A percentile compares a stretch with the other conserved stretches of the same genome.
Evolutionary conservation across 345 rosid species (phyloP).

Genomic region (Murraya koenigii): DNA sequence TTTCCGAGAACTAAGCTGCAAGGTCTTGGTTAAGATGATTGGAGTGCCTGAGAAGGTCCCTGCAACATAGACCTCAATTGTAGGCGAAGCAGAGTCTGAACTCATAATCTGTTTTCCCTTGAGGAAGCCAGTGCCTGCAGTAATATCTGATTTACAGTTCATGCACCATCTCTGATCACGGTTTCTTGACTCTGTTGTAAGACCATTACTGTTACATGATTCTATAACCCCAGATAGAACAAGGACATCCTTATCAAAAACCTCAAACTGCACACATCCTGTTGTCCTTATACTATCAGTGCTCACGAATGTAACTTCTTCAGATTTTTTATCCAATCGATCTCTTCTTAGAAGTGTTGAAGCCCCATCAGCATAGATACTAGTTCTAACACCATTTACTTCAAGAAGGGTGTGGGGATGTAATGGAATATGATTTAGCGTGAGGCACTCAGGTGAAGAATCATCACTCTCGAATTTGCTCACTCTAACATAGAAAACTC

Average conservation of each 20-base stretch:
- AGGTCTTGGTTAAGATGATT: conserved; percentile 70
- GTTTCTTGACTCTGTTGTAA: conserved; percentile 38
- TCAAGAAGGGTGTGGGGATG: conserved; percentile 68
- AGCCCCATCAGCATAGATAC: conserved; percentile 54
- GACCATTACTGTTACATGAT: conserved; percentile 44
- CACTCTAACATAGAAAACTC: conserved; percentile 83
- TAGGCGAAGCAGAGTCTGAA: conserved; percentile 46
- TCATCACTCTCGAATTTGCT: conserved; percentile 61
- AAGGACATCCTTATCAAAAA: conserved; percentile 52
- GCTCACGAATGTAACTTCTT: conserved; percentile 76
- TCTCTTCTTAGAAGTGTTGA: conserved; percentile 73
- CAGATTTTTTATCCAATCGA: conserved; percentile 69
- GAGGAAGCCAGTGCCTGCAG: conserved; percentile 46
- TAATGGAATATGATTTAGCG: conserved; percentile 67
- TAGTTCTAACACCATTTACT: conserved; percentile 65
- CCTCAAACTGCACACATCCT: conserved; percentile 76
- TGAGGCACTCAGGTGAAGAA: conserved; percentile 61
- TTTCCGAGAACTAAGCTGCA: conserved; percentile 60
- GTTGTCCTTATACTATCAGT: conserved; percentile 74
- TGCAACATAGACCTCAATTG: conserved; percentile 80
- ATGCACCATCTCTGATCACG: conserved; percentile 54
- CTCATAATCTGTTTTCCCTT: conserved; percentile 48
- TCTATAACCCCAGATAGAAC: conserved; percentile 69
- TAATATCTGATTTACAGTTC: conserved; percentile 58
- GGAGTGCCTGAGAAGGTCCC: conserved; percentile 79